Evolutionary conservation across 2,329 filamentous ascomycete genomes (phyloP).

Genomic region (Graphilbum ipis-grandicollis): DNA sequence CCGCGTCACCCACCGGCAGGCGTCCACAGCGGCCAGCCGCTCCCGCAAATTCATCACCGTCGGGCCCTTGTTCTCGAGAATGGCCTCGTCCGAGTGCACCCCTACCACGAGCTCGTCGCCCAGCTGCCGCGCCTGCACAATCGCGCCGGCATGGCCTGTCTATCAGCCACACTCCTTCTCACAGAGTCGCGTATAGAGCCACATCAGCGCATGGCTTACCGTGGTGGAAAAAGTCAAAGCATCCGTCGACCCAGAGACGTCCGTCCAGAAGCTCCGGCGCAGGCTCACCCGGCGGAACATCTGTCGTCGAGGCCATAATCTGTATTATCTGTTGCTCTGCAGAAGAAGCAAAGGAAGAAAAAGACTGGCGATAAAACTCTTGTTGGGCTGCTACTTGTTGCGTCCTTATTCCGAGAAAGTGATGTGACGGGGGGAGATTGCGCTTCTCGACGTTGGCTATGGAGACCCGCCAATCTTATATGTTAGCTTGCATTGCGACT

Average conservation of each 20-base stretch:
- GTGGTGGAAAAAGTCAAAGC: constrained; percentile 98
- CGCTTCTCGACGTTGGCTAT: no score
- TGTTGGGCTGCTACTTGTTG: no score
- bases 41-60: constrained; percentile 92
- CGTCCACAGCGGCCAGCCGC: constrained; percentile 77
- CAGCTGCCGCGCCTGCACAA: constrained; percentile 86
- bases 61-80: constrained; percentile 91
- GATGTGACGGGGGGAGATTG: no score
- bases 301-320: constrained; percentile 6
- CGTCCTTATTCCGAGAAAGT: no score
- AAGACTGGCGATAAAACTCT: no score
- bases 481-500: no score
- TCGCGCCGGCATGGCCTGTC: constrained; percentile 82
- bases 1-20: constrained; percentile 83
- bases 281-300: constrained; percentile 24
- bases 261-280: constrained; percentile 42
- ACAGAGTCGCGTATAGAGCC: neutral
- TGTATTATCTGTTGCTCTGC: no score
- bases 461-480: no score
- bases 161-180: neutral
- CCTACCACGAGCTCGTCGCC: constrained; percentile 81
- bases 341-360: no score
- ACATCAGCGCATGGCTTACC: constrained; percentile 37
- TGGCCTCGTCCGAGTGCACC: constrained; percentile 89
- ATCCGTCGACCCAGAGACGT: constrained; percentile 94